Percentiles rank a stretch among this genome's conserved stretches.
phyloP scores from a whole-genome alignment of 2,329 filamentous ascomycete species.

The Xylaria sp. region DNA sequence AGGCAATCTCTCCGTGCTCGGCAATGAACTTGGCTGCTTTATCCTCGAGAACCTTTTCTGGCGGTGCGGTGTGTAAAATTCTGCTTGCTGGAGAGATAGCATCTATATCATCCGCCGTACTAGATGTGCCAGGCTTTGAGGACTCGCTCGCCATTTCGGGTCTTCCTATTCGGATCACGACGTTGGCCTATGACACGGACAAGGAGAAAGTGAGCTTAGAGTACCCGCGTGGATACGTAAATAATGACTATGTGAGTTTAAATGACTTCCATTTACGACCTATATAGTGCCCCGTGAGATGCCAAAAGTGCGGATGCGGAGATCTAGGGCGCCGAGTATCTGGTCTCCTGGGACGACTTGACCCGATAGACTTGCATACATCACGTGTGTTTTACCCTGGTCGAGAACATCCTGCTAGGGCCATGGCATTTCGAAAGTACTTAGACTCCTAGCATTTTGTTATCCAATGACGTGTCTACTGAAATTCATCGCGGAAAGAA shows the following conservation, averaged over 20 bases:
- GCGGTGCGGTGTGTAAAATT: conserved; percentile 15
- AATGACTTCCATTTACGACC: background rate
- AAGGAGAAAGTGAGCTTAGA: background rate
- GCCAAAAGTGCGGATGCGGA: conserved; percentile 14
- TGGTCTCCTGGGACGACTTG: conserved; percentile 3
- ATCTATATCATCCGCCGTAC: conserved; percentile 34
- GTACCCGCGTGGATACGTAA: background rate
- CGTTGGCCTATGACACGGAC: background rate
- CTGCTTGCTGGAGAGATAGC: conserved; percentile 37
- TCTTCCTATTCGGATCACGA: background rate
- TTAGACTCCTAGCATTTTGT: background rate
- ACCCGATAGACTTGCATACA: conserved; percentile 26
- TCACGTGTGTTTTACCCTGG: conserved; percentile 10
- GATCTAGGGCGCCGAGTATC: conserved; percentile 17
- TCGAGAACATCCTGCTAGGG: background rate
- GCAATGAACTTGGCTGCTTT: conserved; percentile 60
- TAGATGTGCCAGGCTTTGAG: conserved; percentile 24
- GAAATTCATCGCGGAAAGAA: background rate
- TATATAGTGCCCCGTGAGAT: conserved; percentile 12
- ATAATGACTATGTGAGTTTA: background rate
- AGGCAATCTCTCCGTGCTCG: conserved; percentile 54
- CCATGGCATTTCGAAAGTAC: background rate
- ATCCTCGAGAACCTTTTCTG: conserved; percentile 47
- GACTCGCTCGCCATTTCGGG: conserved; percentile 39
- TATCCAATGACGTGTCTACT: background rate